Evolutionary conservation across 805 yeast species (phyloP).

Genomic region (Lipomyces orientalis): DNA sequence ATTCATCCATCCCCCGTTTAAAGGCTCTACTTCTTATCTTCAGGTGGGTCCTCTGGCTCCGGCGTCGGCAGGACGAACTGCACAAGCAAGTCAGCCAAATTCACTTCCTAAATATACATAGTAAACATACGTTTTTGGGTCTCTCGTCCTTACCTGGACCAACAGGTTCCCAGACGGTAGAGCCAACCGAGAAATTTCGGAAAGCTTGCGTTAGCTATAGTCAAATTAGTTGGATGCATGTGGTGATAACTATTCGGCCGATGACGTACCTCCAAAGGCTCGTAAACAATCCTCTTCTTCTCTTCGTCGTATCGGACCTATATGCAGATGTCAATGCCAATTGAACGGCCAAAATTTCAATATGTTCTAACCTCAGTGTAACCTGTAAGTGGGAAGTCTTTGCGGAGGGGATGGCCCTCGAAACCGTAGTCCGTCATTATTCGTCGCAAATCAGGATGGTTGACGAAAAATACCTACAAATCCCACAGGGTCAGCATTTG

Average conservation of each 20-base stretch:
- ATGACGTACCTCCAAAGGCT: slow-evolving; percentile 67
- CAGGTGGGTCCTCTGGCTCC: slow-evolving; percentile 68
- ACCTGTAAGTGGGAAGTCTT: slow-evolving; percentile 92
- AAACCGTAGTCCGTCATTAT: slow-evolving; percentile 91
- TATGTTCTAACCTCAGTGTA: slow-evolving; percentile 63
- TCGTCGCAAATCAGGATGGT: slow-evolving; percentile 87
- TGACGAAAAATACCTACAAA: slow-evolving; percentile 67
- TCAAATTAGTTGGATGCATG: background rate
- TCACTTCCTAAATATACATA: background rate
- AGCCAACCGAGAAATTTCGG: slow-evolving; percentile 87
- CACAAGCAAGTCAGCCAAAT: background rate
- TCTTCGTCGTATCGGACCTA: slow-evolving; percentile 84
- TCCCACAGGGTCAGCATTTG: background rate
- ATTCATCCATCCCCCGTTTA: slow-evolving; percentile 2
- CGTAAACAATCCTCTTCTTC: slow-evolving; percentile 86
- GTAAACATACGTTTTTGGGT: slow-evolving; percentile 55
- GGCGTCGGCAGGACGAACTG: slow-evolving; percentile 82
- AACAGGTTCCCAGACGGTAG: slow-evolving; percentile 90
- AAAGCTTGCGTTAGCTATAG: slow-evolving; percentile 80
- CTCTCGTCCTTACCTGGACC: slow-evolving; percentile 84
- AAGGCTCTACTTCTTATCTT: slow-evolving; percentile 46
- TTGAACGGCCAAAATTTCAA: background rate
- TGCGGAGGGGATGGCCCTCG: slow-evolving; percentile 89
- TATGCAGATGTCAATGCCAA: background rate
- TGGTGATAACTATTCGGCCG: background rate